Evolutionary conservation across 2,329 filamentous ascomycete genomes (phyloP).

Genomic region (Exophiala oligosperma): DNA sequence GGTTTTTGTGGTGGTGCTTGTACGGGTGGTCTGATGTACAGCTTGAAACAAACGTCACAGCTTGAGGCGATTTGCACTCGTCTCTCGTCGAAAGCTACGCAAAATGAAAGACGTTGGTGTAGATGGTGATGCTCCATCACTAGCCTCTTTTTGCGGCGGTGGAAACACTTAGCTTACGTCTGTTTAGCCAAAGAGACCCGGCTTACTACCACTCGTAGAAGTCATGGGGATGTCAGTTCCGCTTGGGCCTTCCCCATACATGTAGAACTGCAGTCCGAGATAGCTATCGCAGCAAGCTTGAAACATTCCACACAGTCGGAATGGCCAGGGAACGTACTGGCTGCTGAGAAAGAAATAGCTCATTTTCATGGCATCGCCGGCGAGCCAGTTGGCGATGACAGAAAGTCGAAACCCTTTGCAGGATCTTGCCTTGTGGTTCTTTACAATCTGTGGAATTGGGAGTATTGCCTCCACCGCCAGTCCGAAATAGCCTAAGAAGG

Average conservation of each 20-base stretch:
- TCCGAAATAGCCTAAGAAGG: slow-evolving; percentile 45
- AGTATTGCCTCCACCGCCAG: slow-evolving; percentile 50
- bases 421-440: slow-evolving; percentile 48
- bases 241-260: slow-evolving; percentile 39
- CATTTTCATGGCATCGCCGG: slow-evolving; percentile 53
- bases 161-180: neutral
- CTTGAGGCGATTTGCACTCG: neutral
- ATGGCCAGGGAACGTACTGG: slow-evolving; percentile 48
- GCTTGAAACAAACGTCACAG: neutral
- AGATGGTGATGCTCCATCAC: no score
- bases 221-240: slow-evolving; percentile 21
- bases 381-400: slow-evolving; percentile 48
- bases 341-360: slow-evolving; percentile 49
- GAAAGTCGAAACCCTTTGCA: slow-evolving; percentile 52
- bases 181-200: slow-evolving; percentile 18
- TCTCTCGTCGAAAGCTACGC: no score
- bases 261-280: slow-evolving; percentile 49
- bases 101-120: no score
- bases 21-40: neutral
- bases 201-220: slow-evolving; percentile 9
- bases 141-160: neutral
- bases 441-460: slow-evolving; percentile 48
- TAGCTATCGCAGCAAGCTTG: slow-evolving; percentile 50
- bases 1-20: neutral
- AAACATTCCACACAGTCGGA: slow-evolving; percentile 50